Conservation (phyloP, 148 eudicot genomes). For the Rhododendron simsii region DNA sequence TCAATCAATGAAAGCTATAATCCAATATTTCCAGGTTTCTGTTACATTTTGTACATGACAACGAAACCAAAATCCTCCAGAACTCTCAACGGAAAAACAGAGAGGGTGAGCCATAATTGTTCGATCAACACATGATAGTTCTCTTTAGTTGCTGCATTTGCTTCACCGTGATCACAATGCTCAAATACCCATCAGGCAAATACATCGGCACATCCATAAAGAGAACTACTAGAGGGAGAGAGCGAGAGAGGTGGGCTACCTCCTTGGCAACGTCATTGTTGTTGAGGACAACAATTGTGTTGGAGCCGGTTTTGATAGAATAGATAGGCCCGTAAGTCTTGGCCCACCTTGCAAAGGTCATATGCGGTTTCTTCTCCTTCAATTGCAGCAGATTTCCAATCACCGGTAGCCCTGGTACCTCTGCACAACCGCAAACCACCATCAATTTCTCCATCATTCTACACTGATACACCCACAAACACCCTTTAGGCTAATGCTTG, state of each 20-base stretch:
- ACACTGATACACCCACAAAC: background rate
- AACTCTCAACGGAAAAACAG: background rate
- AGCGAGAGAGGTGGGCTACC: constrained; percentile 21
- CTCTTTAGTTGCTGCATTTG: background rate
- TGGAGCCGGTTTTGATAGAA: constrained; percentile 66
- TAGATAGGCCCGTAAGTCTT: constrained; percentile 68
- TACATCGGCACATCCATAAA: background rate
- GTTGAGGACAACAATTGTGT: constrained; percentile 53
- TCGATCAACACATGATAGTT: background rate
- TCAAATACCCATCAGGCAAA: background rate
- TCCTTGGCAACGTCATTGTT: constrained; percentile 59
- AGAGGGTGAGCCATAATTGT: background rate
- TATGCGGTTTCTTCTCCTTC: constrained; percentile 80
- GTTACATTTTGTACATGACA: background rate
- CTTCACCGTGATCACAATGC: background rate
- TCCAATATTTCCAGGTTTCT: background rate
- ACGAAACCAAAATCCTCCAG: background rate
- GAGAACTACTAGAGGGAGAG: background rate
- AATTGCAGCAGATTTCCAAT: constrained; percentile 68
- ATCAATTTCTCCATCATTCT: background rate
- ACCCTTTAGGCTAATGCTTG: background rate
- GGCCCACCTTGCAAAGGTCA: constrained; percentile 73
- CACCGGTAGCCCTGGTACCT: constrained; percentile 65
- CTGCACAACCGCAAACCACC: constrained; percentile 22
- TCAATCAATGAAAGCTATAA: background rate